These are phyloP conservation scores for Calonectria pteridis DNA, from an alignment of 2,329 filamentous ascomycete species.

Conservation along the genomic window DNA sequence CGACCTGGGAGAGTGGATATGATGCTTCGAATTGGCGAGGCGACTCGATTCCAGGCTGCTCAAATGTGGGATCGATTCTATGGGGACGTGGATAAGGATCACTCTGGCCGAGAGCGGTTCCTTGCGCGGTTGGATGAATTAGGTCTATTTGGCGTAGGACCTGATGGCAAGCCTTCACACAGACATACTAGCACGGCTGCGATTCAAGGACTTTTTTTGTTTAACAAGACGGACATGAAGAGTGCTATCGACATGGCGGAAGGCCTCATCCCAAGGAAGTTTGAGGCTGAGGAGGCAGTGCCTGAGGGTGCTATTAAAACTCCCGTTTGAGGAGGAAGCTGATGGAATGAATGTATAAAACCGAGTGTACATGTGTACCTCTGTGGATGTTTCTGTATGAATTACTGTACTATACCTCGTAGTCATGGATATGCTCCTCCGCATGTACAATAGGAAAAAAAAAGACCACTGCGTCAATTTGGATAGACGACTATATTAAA, in stretches of 20 bases:
- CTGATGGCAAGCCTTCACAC: slow-evolving; percentile 59
- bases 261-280: slow-evolving; percentile 69
- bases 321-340: slow-evolving; percentile 46
- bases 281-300: slow-evolving; percentile 60
- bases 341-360: background rate
- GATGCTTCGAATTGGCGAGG: slow-evolving; percentile 90
- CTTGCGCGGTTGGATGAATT: slow-evolving; percentile 76
- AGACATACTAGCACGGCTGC: slow-evolving; percentile 85
- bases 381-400: slow-evolving; percentile 25
- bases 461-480: background rate
- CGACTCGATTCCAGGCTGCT: slow-evolving; percentile 84
- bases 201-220: slow-evolving; percentile 93
- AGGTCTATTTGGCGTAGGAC: slow-evolving; percentile 74
- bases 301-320: slow-evolving; percentile 57
- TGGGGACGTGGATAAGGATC: slow-evolving; percentile 78
- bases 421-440: slow-evolving; percentile 27
- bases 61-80: slow-evolving; percentile 97
- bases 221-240: slow-evolving; percentile 91
- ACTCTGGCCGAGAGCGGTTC: slow-evolving; percentile 75
- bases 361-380: slow-evolving; percentile 26
- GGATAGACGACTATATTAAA: background rate
- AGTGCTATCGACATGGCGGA: slow-evolving; percentile 87
- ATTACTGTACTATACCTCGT: slow-evolving; percentile 19
- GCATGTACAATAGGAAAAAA: slow-evolving; percentile 21
- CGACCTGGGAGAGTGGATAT: slow-evolving; percentile 94